These are phyloP conservation scores for Yamadazyma insecticola DNA, from an alignment of 805 yeast genomes.

Conservation along the genomic window DNA sequence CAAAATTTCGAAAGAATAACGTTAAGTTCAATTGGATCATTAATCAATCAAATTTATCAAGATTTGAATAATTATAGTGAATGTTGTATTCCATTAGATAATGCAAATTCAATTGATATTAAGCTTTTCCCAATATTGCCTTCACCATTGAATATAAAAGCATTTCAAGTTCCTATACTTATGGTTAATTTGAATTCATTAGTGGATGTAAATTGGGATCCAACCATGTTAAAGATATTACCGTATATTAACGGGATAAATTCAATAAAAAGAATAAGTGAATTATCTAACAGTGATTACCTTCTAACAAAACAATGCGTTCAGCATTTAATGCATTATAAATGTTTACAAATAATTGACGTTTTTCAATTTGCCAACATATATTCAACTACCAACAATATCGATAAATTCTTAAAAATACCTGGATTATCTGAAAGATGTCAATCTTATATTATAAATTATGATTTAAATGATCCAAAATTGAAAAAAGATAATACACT, in stretches of 20 bases:
- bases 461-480: conserved; percentile 1
- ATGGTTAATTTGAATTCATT: conserved; percentile 68
- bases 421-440: conserved; percentile 77
- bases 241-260: conserved; percentile 89
- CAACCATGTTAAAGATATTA: conserved; percentile 83
- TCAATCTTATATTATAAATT: conserved; percentile 67
- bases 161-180: conserved; percentile 90
- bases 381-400: conserved; percentile 82
- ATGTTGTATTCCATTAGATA: conserved; percentile 90
- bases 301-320: conserved; percentile 78
- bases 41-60: conserved; percentile 87
- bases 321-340: conserved; percentile 86
- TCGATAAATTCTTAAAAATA: conserved; percentile 57
- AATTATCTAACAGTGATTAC: conserved; percentile 76
- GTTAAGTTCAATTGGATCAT: conserved; percentile 54
- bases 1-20: conserved; percentile 28
- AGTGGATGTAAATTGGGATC: conserved; percentile 94
- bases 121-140: conserved; percentile 89
- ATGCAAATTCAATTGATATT: conserved; percentile 85
- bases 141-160: conserved; percentile 68
- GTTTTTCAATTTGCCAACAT: conserved; percentile 85
- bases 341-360: conserved; percentile 77
- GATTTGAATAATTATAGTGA: conserved; percentile 94
- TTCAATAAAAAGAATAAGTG: conserved; percentile 71
- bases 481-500: background rate